Percentiles rank a stretch among this genome's conserved stretches.
Evolutionary conservation across 805 yeast genomes (phyloP).

Genomic region (Kregervanrija delftensis): DNA sequence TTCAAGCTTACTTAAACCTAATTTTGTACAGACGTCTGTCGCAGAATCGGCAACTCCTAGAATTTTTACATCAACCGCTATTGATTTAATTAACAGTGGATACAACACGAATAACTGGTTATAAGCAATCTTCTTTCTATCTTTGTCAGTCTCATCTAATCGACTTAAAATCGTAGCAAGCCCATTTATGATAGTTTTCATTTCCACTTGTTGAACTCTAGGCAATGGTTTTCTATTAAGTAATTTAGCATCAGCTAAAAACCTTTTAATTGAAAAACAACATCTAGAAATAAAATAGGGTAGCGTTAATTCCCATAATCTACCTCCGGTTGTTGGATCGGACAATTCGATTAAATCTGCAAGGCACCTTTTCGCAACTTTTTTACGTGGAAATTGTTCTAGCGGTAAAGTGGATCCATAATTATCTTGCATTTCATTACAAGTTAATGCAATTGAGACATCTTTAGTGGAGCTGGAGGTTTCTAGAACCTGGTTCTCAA

Average conservation of each 20-base stretch:
- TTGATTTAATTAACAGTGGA: conserved; percentile 1
- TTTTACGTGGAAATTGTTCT: conserved; percentile 33
- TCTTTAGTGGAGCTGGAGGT: conserved; percentile 23
- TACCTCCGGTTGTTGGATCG: conserved; percentile 16
- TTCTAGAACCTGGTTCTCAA: conserved; percentile 32
- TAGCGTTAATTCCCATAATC: conserved; percentile 24
- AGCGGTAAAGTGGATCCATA: conserved; percentile 60
- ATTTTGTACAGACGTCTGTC: too few species aligned
- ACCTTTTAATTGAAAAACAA: conserved; percentile 55
- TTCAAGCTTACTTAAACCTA: too few species aligned
- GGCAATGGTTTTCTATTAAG: conserved; percentile 61
- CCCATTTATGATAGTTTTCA: conserved; percentile 41
- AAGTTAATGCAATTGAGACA: conserved; percentile 31
- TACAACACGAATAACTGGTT: neutral
- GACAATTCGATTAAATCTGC: conserved; percentile 41
- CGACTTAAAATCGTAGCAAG: conserved; percentile 13
- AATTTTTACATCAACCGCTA: too few species aligned
- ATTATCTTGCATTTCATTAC: conserved; percentile 39
- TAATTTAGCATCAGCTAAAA: conserved; percentile 55
- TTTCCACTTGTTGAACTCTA: conserved; percentile 55
- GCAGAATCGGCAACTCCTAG: too few species aligned
- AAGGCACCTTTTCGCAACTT: conserved; percentile 51
- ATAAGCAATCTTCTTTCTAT: neutral
- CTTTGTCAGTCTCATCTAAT: too few species aligned
- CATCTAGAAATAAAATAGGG: conserved; percentile 51